These are phyloP conservation scores for Aegilops bicornis DNA, from an alignment of 176 grass and related monocot species.

Conservation along the genomic window DNA sequence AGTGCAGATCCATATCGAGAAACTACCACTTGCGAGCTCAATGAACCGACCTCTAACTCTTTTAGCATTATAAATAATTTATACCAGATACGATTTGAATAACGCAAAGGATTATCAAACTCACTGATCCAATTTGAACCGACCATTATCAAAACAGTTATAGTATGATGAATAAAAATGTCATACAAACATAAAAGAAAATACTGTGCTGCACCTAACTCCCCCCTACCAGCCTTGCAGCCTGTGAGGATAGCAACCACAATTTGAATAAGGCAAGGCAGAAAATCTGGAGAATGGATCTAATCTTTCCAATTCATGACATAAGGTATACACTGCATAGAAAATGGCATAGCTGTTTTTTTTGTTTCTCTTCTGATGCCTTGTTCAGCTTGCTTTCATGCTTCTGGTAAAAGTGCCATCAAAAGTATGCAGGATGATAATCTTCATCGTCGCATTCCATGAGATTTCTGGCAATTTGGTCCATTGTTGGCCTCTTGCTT, in stretches of 20 bases:
- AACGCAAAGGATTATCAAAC: too few relatives aligned
- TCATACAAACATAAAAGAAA: neutral
- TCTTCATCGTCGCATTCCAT: constrained; percentile 39
- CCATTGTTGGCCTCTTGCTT: constrained; percentile 68
- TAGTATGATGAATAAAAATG: neutral
- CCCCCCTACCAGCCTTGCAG: neutral
- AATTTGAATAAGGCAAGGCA: neutral
- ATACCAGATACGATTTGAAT: neutral
- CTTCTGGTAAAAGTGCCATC: constrained; percentile 18
- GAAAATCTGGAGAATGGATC: neutral
- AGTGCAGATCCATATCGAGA: neutral
- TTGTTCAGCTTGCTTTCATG: neutral
- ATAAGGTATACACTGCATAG: neutral
- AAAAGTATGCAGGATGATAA: constrained; percentile 42
- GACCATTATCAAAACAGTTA: neutral
- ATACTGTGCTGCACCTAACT: neutral
- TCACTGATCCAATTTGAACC: too few relatives aligned
- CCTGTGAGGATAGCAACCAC: neutral
- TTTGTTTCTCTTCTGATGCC: neutral
- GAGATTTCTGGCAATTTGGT: constrained; percentile 42
- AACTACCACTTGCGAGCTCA: neutral
- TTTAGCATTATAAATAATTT: neutral
- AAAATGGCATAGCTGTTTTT: neutral
- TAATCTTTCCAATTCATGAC: constrained; percentile 5
- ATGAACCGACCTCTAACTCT: neutral